Evolutionary conservation across 1,284 basidiomycete genomes (phyloP).

Genomic region (Austropuccinia psidii): DNA sequence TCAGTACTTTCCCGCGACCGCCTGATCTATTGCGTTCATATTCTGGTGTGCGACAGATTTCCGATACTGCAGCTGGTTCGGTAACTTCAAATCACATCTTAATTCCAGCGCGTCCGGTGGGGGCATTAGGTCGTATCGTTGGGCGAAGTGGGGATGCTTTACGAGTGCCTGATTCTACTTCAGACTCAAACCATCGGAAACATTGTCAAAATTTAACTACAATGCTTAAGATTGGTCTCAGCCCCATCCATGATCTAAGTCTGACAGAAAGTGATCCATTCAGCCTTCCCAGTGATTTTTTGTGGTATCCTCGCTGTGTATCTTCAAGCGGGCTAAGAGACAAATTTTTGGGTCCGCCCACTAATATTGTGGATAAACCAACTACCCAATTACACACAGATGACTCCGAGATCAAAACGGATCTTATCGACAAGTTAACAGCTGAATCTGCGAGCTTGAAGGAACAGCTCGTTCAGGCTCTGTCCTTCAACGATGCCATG

Average conservation of each 20-base stretch:
- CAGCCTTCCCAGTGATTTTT: slow-evolving; percentile 3
- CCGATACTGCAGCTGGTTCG: neutral
- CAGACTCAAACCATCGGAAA: neutral
- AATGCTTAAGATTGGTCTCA: neutral
- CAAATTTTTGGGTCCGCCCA: no score
- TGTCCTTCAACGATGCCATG: slow-evolving; percentile 20
- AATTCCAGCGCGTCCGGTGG: neutral
- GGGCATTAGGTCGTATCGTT: slow-evolving; percentile 9
- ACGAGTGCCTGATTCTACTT: neutral
- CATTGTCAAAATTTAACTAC: neutral
- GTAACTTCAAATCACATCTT: neutral
- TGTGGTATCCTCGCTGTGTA: neutral
- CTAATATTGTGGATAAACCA: neutral
- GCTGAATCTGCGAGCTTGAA: slow-evolving; percentile 1
- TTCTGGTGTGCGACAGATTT: neutral
- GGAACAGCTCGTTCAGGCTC: slow-evolving; percentile 7
- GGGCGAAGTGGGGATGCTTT: slow-evolving; percentile 8
- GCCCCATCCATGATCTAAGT: neutral
- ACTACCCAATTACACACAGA: neutral
- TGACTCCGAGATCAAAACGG: neutral
- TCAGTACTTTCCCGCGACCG: neutral
- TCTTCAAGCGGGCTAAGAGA: neutral
- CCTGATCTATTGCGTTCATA: neutral
- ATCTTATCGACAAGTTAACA: neutral
- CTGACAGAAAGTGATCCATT: neutral